These are phyloP conservation scores for Hirschioporus abietinus DNA, from an alignment of 768 basidiomycete species.

Conservation along the genomic window DNA sequence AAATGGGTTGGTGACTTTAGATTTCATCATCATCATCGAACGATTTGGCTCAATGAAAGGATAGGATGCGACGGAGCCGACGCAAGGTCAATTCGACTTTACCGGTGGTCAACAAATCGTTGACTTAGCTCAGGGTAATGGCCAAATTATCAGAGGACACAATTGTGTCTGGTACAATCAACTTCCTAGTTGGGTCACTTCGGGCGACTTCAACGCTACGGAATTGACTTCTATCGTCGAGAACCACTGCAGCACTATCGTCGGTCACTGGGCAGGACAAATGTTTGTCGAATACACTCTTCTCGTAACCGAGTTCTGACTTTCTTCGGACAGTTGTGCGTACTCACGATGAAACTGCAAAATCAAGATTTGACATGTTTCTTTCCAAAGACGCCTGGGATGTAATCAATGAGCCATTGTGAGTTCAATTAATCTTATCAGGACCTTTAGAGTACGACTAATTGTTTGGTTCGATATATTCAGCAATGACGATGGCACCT, in stretches of 20 bases:
- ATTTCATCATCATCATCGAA: not conserved
- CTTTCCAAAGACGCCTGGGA: slow-evolving; percentile 39
- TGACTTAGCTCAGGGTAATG: slow-evolving; percentile 37
- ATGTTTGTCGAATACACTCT: slow-evolving; percentile 19
- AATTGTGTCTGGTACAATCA: slow-evolving; percentile 41
- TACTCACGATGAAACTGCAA: not conserved
- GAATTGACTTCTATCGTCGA: slow-evolving; percentile 27
- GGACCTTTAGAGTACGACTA: not conserved
- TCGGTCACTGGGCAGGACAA: slow-evolving; percentile 35
- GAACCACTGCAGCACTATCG: slow-evolving; percentile 30
- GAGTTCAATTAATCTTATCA: not conserved
- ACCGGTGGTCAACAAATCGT: slow-evolving; percentile 38
- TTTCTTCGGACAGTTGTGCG: slow-evolving; percentile 13
- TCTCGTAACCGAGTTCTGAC: not conserved
- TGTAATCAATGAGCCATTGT: slow-evolving; percentile 39
- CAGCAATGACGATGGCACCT: slow-evolving; percentile 54
- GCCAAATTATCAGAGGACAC: slow-evolving; percentile 43
- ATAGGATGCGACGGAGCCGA: slow-evolving; percentile 51
- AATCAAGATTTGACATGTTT: not conserved
- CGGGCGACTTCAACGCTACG: slow-evolving; percentile 24
- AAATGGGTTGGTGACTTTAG: slow-evolving; percentile 30
- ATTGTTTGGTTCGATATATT: not conserved
- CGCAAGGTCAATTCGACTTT: slow-evolving; percentile 42
- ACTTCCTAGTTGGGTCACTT: slow-evolving; percentile 35
- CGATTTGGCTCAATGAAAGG: not conserved